phyloP scores from a whole-genome alignment of 2,329 filamentous ascomycete species.

The Thelonectria olida region DNA sequence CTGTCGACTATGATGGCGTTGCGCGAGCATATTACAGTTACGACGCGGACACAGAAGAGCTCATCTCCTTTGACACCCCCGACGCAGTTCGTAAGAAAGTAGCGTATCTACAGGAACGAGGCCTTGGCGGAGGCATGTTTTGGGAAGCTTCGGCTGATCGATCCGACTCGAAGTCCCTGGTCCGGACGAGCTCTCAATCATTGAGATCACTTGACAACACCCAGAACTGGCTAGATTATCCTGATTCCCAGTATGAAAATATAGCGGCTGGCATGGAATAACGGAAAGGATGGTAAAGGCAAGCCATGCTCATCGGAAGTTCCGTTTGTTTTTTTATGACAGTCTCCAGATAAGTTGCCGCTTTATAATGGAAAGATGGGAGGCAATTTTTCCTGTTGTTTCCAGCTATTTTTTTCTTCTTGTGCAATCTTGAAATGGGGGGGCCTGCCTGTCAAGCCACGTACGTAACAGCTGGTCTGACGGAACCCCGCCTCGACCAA shows the following conservation, averaged over 20 bases:
- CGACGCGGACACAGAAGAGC: slow-evolving; percentile 63
- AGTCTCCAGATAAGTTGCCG: no score
- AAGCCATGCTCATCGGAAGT: no score
- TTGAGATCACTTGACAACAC: slow-evolving; percentile 51
- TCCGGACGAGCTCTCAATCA: slow-evolving; percentile 56
- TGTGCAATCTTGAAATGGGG: no score
- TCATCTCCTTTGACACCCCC: slow-evolving; percentile 77
- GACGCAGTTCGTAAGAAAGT: slow-evolving; percentile 69
- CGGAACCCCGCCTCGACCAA: no score
- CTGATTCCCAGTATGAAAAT: slow-evolving; percentile 61
- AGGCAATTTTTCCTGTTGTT: no score
- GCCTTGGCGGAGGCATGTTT: slow-evolving; percentile 83
- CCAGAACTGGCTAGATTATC: slow-evolving; percentile 61
- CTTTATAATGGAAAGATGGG: no score
- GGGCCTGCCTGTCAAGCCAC: no score
- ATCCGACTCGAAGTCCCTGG: slow-evolving; percentile 66
- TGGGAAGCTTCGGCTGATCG: slow-evolving; percentile 82
- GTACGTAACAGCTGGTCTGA: no score
- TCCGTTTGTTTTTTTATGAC: no score
- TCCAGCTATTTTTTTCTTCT: no score
- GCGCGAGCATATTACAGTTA: slow-evolving; percentile 76
- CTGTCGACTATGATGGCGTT: slow-evolving; percentile 63
- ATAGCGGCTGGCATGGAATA: slow-evolving; percentile 40
- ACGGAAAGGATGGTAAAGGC: no score
- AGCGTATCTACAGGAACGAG: slow-evolving; percentile 66